Evolutionary conservation across 2,329 filamentous ascomycete species (phyloP).

Genomic region (Fusarium sp.): DNA sequence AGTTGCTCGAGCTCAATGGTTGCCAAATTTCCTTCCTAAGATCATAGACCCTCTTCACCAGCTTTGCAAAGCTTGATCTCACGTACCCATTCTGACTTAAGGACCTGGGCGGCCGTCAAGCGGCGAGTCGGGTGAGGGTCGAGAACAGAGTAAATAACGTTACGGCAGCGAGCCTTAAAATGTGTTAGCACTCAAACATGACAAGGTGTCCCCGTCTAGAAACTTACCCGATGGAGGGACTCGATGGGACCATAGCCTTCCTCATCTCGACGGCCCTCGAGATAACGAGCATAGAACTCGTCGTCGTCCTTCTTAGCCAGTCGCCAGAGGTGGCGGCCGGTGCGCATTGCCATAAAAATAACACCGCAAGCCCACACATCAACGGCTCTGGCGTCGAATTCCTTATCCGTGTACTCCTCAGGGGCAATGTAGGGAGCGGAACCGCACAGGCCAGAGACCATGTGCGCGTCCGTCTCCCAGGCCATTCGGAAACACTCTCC

Average conservation of each 20-base stretch:
- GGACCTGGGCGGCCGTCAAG: constrained; percentile 93
- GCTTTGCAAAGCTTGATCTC: constrained; percentile 98
- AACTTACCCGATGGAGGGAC: constrained; percentile 87
- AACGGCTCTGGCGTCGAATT: constrained; percentile 97
- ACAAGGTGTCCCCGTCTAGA: neutral
- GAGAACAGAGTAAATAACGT: constrained; percentile 98
- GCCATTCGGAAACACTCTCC: constrained; percentile 99
- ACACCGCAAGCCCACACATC: constrained; percentile 98
- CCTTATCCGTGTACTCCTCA: constrained; percentile 93
- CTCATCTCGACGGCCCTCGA: constrained; percentile 91
- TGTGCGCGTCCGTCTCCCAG: constrained; percentile 97
- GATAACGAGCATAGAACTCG: constrained; percentile 94
- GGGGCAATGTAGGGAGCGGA: constrained; percentile 97
- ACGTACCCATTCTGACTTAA: constrained; percentile 98
- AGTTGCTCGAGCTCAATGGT: neutral
- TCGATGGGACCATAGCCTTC: constrained; percentile 97
- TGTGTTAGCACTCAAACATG: constrained; percentile 22
- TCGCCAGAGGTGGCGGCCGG: constrained; percentile 93
- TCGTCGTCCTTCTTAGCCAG: constrained; percentile 97
- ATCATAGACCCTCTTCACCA: constrained; percentile 89
- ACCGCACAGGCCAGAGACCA: constrained; percentile 96
- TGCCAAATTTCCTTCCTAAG: neutral
- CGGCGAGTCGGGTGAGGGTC: constrained; percentile 92
- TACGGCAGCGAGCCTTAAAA: constrained; percentile 87
- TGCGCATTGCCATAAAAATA: constrained; percentile 99